A percentile compares a stretch with the other conserved stretches of the same genome.
These are phyloP conservation scores for Penicillium sp. DNA, from an alignment of 2,329 filamentous ascomycete genomes.

Conservation along the genomic window DNA sequence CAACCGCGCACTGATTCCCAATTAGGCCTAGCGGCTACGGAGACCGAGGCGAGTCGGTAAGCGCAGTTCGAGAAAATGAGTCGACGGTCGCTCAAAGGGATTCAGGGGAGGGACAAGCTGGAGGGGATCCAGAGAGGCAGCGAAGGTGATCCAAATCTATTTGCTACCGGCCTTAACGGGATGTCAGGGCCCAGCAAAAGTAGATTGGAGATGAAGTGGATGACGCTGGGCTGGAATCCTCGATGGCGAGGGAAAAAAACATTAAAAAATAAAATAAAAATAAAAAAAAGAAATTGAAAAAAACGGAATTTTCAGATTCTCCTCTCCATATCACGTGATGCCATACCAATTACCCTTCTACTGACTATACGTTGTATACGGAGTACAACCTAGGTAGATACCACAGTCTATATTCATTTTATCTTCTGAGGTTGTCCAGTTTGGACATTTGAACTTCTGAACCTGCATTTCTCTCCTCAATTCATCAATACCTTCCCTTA, in stretches of 20 bases:
- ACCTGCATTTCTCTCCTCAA: background rate
- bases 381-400: background rate
- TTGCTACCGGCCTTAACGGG: conserved; percentile 6
- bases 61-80: conserved; percentile 24
- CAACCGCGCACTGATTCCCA: conserved; percentile 4
- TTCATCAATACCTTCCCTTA: background rate
- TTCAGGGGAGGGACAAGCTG: conserved; percentile 21
- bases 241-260: conserved; percentile 24
- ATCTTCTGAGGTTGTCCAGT: background rate
- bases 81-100: conserved; percentile 20
- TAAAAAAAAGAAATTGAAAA: conserved; percentile 17
- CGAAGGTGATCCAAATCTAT: conserved; percentile 6
- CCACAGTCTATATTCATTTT: background rate
- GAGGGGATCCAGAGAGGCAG: conserved; percentile 8
- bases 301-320: conserved; percentile 13
- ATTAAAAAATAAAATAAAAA: conserved; percentile 23
- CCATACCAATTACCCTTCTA: too few species aligned
- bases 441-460: background rate
- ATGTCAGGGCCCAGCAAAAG: conserved; percentile 12
- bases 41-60: conserved; percentile 22
- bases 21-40: conserved; percentile 28
- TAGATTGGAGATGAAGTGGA: conserved; percentile 26
- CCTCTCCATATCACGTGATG: conserved; percentile 26
- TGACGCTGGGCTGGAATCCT: conserved; percentile 26
- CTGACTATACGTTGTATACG: too few species aligned